Base-by-base conservation (phyloP, 2,329 filamentous ascomycete species). In the Gnomoniopsis smithogilvyi region DNA sequence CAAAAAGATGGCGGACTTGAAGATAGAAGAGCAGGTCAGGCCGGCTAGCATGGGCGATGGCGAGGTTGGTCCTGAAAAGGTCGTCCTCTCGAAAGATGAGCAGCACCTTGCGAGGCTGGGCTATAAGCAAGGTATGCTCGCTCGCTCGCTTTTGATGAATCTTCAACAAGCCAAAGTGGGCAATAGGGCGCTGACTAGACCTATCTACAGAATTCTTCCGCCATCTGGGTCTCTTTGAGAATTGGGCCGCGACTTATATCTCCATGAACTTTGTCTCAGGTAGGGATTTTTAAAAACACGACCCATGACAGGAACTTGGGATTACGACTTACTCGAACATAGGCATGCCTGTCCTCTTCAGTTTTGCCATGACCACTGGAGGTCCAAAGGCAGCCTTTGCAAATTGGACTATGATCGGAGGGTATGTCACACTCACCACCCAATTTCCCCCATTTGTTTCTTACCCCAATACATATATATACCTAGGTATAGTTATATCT, bases 321-420 rank as follows among this genome's bases (percentile, higher is more conserved):
- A n/a, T n/a, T 10, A 4, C 12, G 36, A 38, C 36, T 38, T 30
- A 52, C 7, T n/a, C 22, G 36, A 52, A 3, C 15, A 67, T 63
- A 26, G 73, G 73, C n/a, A 73, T 75, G 19, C 72, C 72, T 8
- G 72, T 75, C 3, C 64, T 75, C 0, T 75, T 76, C 43, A 71
- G 72, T 11, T 75, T 64, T 57, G 66, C 71, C 19, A 74, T 75
- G 72, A 72, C 73, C 51, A 73, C 70, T 3, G 73, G 73, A 1
- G 73, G 73, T 3, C 72, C 73, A 1, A 65, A 69, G 51, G 66
- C 72, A 33, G 73, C 73, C 1, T 74, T 76, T 58, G 66, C 68
- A 10, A 75, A 74, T 52, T 75, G 72, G 72, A 72, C 69, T 2
- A 72, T 74, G 69, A 67, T 74, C 30, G 72, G 72, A 30, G 72